Conservation (phyloP, 495 filamentous ascomycete species). For the Tuber microsphaerosporum region DNA sequence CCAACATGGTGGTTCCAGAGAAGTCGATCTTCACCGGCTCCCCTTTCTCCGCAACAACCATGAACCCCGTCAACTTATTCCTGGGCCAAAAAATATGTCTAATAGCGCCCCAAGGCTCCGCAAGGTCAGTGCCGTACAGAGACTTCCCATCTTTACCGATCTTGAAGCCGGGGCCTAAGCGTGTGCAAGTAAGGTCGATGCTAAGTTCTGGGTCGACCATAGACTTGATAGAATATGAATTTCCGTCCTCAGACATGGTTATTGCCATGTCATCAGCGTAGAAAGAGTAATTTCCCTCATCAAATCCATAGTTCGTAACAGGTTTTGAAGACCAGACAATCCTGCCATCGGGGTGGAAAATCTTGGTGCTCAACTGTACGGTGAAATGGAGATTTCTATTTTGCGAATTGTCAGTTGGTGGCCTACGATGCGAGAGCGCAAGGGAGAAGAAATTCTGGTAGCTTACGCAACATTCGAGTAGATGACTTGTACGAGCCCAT, state of each 20-base stretch:
- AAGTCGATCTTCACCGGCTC: slow-evolving; percentile 64
- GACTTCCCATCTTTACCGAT: slow-evolving; percentile 80
- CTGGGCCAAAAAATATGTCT: slow-evolving; percentile 88
- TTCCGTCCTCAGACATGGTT: slow-evolving; percentile 75
- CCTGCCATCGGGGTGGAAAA: slow-evolving; percentile 69
- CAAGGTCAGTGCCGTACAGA: slow-evolving; percentile 73
- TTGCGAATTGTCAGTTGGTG: background rate
- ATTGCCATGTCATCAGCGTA: slow-evolving; percentile 75
- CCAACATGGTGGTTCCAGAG: slow-evolving; percentile 67
- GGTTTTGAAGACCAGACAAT: slow-evolving; percentile 75
- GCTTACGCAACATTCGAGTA: slow-evolving; percentile 96
- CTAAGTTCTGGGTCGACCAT: slow-evolving; percentile 65
- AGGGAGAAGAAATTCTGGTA: background rate
- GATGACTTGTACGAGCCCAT: slow-evolving; percentile 81
- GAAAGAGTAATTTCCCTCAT: slow-evolving; percentile 71
- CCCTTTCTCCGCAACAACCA: slow-evolving; percentile 62
- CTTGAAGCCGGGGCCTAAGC: slow-evolving; percentile 70
- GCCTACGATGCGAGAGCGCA: background rate
- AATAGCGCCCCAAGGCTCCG: slow-evolving; percentile 86
- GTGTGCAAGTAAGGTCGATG: slow-evolving; percentile 76
- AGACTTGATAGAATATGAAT: slow-evolving; percentile 76
- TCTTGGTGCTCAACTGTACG: slow-evolving; percentile 82
- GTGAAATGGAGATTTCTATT: slow-evolving; percentile 80
- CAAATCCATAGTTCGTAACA: slow-evolving; percentile 70
- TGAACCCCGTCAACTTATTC: slow-evolving; percentile 68